Evolutionary conservation across 306 rosid genomes (phyloP), one percentile per base, ranked within the genome.

Genomic region (Vigna trinervia): DNA sequence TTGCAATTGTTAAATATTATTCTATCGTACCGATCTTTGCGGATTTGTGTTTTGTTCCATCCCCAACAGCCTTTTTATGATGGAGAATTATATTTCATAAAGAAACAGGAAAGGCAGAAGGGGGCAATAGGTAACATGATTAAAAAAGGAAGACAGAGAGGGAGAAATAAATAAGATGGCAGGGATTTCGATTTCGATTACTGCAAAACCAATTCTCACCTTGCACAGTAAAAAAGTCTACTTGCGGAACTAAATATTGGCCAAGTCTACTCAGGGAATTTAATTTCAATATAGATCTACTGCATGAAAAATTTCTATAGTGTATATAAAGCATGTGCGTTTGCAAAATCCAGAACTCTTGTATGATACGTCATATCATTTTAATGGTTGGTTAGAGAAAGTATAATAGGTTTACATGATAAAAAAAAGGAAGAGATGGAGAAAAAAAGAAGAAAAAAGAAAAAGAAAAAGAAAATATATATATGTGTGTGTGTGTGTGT

Each of bases 31-130:
- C 1, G 14, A 11, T 65, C 11, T 45, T 45, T 66, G 36, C 2
- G n/a, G 54, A 67, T 67, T 22, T 67, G 12, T 66, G 53, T 67
- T 43, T 67, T 66, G 36, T 67, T 67, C 73, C 52, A 12, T 41
- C 73, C 73, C 19, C 9, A 65, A 39, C 10, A 20, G 19, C 39
- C 54, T 22, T 66, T 22, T 66, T 22, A 34, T 63, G n/a, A 63
- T 4, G 46, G 39, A 28, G 43, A 60, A 30, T 28, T 13, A 59
- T 59, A 28, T 12, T 12, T 28, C 19, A 28, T 26, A 28, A 8
- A 59, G 38, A 59, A 59, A 28, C 17, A 59, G 19, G 19, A 12
- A 13, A 7, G 17, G 41, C 20, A 39, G 38, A 34, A 1, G 19
- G 19, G 59, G 28, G 28, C 13, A 60, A 28, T 12, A 28, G 38